phyloP scores from a whole-genome alignment of 2,329 filamentous ascomycete genomes.

The Diaporthe vaccinii region DNA sequence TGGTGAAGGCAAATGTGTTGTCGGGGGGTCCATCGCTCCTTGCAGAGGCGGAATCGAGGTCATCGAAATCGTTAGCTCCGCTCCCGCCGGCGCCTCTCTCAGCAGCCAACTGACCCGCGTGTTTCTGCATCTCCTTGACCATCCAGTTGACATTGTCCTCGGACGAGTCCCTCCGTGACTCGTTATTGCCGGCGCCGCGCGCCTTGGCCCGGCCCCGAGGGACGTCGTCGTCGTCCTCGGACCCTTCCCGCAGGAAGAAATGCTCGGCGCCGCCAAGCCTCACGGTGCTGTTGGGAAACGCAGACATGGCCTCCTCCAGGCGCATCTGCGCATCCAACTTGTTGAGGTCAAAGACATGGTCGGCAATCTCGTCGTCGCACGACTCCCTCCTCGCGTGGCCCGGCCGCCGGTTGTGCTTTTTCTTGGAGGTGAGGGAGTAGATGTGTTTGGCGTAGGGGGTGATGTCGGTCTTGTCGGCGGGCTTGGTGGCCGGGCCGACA shows the following conservation, averaged over 20 bases:
- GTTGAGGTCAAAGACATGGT: constrained; percentile 83
- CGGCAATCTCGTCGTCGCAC: constrained; percentile 81
- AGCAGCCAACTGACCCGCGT: constrained; percentile 74
- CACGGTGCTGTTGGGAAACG: constrained; percentile 80
- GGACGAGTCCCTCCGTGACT: constrained; percentile 69
- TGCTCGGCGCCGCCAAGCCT: constrained; percentile 79
- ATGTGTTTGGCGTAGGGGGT: constrained; percentile 74
- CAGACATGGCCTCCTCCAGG: constrained; percentile 82
- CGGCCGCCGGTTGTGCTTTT: constrained; percentile 54
- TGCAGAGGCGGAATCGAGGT: constrained; percentile 47
- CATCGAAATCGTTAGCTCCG: constrained; percentile 47
- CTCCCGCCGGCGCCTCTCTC: constrained; percentile 44
- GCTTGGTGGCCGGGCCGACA: constrained; percentile 70
- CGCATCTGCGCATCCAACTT: constrained; percentile 85
- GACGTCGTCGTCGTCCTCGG: constrained; percentile 62
- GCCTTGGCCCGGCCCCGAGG: constrained; percentile 51
- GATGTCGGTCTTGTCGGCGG: constrained; percentile 80
- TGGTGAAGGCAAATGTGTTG: constrained; percentile 52
- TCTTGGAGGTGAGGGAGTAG: constrained; percentile 63
- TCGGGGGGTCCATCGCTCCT: constrained; percentile 52
- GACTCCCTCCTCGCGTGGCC: constrained; percentile 72
- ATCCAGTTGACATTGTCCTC: constrained; percentile 78
- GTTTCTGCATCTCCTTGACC: constrained; percentile 83
- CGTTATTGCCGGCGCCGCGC: constrained; percentile 46
- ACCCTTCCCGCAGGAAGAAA: constrained; percentile 76